Base-by-base conservation (phyloP, 306 rosid species). In the Quercus alba region DNA sequence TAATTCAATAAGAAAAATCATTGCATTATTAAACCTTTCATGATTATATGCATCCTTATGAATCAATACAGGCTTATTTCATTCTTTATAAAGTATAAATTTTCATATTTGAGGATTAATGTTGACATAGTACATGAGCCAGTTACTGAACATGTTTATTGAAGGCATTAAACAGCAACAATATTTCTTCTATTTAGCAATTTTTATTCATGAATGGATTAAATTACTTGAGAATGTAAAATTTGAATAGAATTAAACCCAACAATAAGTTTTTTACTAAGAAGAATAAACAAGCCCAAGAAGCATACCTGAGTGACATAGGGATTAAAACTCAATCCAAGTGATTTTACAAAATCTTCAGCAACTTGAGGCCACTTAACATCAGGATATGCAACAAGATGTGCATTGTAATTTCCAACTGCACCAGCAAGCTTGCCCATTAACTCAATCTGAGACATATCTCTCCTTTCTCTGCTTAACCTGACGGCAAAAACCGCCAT, bases 341-440 rank as follows among this genome's bases (percentile, higher is more conserved):
- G 90, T 46, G 96, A 92, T 23, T 78, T 81, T 21, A 92, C 94
- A 80, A 94, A 94, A 72, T 90, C 91, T 72, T 92, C 87, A 5
- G 97, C 91, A 82, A 90, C 74, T 33, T 55, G 61, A 54, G 92
- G 93, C 97, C 98, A 90, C 58, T 92, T 58, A 81, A 86, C 81
- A 85, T 84, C 78, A 38, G 98, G 97, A 77, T 94, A 94, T 56
- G 98, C 94, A n/a, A 83, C 91, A 78, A 92, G 70, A 82, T 93
- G 99, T 35, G 99, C 99, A 83, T 95, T 93, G 83, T 95, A 95
- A 79, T 93, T 95, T 78, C 98, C 98, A 81, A 95, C 99, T 0
- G 99, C 99, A 83, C 99, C 97, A 4, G 98, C 99, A 83, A 93
- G 88, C 84, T 95, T 95, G 71, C 99, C 97, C 90, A 91, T 84